Percentiles rank a stretch among this genome's conserved stretches.
Evolutionary conservation across 768 basidiomycete species (phyloP).

Genomic region (Hericium rajendrae): DNA sequence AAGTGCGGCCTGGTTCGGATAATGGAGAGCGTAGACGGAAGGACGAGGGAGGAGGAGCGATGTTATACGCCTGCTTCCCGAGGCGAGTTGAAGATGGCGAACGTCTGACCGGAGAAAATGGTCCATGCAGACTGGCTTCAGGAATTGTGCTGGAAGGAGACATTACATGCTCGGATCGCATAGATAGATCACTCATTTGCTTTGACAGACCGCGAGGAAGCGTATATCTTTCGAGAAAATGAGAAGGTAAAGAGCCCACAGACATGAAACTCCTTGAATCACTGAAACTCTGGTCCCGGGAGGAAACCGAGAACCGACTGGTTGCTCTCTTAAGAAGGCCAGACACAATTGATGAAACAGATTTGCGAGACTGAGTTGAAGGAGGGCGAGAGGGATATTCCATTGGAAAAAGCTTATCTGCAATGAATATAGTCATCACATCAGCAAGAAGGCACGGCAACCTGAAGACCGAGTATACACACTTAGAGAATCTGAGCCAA

Average conservation of each 20-base stretch:
- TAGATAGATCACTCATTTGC: conserved; percentile 37
- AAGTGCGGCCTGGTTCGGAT: conserved; percentile 10
- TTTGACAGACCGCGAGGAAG: conserved; percentile 34
- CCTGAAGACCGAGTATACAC: background rate
- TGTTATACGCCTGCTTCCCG: conserved; percentile 26
- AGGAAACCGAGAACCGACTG: conserved; percentile 19
- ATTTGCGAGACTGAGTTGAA: conserved; percentile 12
- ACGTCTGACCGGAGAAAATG: conserved; percentile 14
- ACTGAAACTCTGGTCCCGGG: conserved; percentile 13
- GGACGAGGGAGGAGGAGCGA: conserved; percentile 22
- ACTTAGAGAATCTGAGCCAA: conserved; percentile 1
- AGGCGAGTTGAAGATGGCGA: conserved; percentile 19
- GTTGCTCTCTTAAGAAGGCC: conserved; percentile 26
- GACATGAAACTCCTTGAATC: conserved; percentile 23
- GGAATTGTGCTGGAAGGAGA: conserved; percentile 22
- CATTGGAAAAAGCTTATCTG: background rate
- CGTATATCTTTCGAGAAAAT: conserved; percentile 13
- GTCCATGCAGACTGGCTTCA: conserved; percentile 17
- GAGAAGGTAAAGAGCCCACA: conserved; percentile 14
- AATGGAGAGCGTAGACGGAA: conserved; percentile 16
- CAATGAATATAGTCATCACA: background rate
- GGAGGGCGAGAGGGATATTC: conserved; percentile 10
- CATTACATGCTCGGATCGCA: conserved; percentile 36
- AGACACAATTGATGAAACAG: conserved; percentile 25
- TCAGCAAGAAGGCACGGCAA: background rate